These are phyloP conservation scores for Pyrenochaeta sp. DNA, from an alignment of 2,329 filamentous ascomycete genomes.

Conservation along the genomic window DNA sequence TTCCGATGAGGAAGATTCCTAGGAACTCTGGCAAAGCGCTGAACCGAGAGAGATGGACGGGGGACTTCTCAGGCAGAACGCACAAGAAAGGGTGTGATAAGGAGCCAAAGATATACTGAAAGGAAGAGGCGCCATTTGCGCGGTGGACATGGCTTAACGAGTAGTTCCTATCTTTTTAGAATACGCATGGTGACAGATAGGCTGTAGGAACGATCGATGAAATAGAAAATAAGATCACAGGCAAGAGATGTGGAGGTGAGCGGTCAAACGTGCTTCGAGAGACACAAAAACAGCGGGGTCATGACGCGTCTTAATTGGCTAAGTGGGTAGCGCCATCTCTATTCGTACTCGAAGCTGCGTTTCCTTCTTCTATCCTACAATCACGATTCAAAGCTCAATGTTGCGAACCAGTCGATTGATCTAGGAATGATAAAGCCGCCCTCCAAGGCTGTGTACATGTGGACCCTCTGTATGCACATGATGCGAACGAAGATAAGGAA, in stretches of 20 bases:
- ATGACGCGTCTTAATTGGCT: conserved; percentile 13
- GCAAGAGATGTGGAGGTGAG: background rate
- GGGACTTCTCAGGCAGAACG: background rate
- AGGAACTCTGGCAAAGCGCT: conserved; percentile 6
- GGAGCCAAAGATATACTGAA: background rate
- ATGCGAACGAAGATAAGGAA: background rate
- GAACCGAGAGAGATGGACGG: background rate
- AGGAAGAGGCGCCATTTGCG: background rate
- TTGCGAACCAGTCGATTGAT: conserved; percentile 8
- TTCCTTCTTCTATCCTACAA: background rate
- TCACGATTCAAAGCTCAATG: conserved; percentile 9
- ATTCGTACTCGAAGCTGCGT: background rate
- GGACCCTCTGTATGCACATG: background rate
- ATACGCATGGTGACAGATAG: too few species aligned
- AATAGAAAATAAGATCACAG: too few species aligned
- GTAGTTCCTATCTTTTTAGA: too few species aligned
- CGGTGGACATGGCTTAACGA: too few species aligned
- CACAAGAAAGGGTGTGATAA: background rate
- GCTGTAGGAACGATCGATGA: background rate
- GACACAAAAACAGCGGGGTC: conserved; percentile 4
- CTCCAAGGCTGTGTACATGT: conserved; percentile 1
- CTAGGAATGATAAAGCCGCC: background rate
- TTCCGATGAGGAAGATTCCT: background rate
- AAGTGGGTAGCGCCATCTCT: conserved; percentile 1
- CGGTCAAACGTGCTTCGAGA: background rate